Conservation (phyloP, 352 stramenopile genomes). For the Pythium monospermum region DNA sequence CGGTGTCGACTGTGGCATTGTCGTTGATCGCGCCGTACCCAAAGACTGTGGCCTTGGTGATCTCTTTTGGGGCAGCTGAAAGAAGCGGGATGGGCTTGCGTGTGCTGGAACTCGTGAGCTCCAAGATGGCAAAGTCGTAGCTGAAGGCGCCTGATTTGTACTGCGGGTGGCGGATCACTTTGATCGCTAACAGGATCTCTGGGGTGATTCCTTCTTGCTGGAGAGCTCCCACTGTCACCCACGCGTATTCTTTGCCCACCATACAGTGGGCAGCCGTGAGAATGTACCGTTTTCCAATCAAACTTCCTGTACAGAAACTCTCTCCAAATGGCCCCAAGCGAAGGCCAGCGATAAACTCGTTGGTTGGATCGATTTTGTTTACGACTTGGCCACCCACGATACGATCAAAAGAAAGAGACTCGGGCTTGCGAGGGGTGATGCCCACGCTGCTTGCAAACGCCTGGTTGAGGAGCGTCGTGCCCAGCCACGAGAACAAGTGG, state of each 20-base stretch:
- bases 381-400: background rate
- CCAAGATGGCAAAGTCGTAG: constrained; percentile 15
- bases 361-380: background rate
- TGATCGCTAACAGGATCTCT: background rate
- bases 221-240: background rate
- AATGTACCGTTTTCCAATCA: background rate
- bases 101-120: background rate
- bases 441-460: background rate
- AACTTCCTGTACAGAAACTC: constrained; percentile 1
- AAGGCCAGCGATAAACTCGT: constrained; percentile 4
- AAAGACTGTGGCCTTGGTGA: too few species aligned
- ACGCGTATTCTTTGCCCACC: background rate
- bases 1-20: too few species aligned
- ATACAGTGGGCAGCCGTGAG: constrained; percentile 1
- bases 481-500: too few species aligned
- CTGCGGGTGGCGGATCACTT: background rate
- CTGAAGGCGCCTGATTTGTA: background rate
- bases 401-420: background rate
- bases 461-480: too few species aligned
- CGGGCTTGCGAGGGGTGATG: background rate
- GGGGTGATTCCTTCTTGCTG: background rate
- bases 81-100: background rate
- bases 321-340: background rate
- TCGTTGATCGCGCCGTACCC: too few species aligned
- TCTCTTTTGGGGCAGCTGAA: too few species aligned